phyloP scores from a whole-genome alignment of 1,284 basidiomycete genomes.

The Mycosarcoma mackinlayi region DNA sequence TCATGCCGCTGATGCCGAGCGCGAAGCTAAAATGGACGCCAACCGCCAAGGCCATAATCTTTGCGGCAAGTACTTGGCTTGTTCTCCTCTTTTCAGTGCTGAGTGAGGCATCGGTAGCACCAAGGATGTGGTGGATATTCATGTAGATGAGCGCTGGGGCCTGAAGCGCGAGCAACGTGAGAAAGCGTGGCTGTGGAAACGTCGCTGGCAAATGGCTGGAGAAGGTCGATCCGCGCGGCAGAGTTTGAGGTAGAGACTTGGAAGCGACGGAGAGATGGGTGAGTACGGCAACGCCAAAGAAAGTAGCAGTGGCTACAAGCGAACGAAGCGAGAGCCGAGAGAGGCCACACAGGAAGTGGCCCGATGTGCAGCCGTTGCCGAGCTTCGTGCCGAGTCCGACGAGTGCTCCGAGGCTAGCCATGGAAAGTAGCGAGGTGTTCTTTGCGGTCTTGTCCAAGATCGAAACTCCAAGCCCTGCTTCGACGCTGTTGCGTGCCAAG shows the following conservation, averaged over 20 bases:
- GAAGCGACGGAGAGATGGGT: conserved; percentile 44
- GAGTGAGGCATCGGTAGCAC: background rate
- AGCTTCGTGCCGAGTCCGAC: conserved; percentile 66
- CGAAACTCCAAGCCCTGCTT: conserved; percentile 35
- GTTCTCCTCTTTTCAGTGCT: background rate
- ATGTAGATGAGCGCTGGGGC: conserved; percentile 53
- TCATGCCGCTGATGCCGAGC: conserved; percentile 66
- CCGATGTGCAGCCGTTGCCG: conserved; percentile 63
- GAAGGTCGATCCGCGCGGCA: background rate
- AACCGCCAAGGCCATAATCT: conserved; percentile 51
- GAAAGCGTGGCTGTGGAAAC: conserved; percentile 24
- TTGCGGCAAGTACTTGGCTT: conserved; percentile 29
- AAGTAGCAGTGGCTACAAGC: conserved; percentile 58
- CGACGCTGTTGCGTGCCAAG: conserved; percentile 36
- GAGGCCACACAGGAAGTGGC: conserved; percentile 66
- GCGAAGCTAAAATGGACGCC: conserved; percentile 65
- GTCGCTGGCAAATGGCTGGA: conserved; percentile 17
- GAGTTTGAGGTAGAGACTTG: background rate
- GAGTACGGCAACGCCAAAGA: conserved; percentile 62
- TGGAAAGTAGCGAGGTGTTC: conserved; percentile 6
- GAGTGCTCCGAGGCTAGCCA: conserved; percentile 36
- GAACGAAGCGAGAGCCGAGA: conserved; percentile 61
- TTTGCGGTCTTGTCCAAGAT: conserved; percentile 49
- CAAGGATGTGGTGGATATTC: conserved; percentile 6
- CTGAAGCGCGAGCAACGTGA: conserved; percentile 48